A percentile compares a stretch with the other conserved stretches of the same genome.
Evolutionary conservation across 2,329 filamentous ascomycete genomes (phyloP).

Genomic region (Epichloe aotearoae): DNA sequence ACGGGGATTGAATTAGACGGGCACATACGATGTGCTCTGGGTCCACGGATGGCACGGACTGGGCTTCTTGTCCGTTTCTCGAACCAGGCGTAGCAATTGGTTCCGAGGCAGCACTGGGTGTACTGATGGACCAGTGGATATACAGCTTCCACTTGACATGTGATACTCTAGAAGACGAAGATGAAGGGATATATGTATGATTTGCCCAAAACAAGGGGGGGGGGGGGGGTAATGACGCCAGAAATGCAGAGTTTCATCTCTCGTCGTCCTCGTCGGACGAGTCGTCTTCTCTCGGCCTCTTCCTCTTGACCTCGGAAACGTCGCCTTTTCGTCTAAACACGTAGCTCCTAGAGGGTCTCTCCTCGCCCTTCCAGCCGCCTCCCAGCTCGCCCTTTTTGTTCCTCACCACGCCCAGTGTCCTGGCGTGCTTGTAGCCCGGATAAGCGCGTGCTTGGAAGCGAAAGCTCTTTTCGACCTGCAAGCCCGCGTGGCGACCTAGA

Average conservation of each 20-base stretch:
- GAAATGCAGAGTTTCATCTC: slow-evolving; percentile 8
- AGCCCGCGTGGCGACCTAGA: slow-evolving; percentile 63
- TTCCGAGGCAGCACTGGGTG: too few relatives aligned
- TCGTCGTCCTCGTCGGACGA: slow-evolving; percentile 15
- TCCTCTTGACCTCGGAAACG: slow-evolving; percentile 18
- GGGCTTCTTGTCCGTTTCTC: too few relatives aligned
- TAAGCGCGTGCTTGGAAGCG: slow-evolving; percentile 54
- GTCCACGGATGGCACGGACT: too few relatives aligned
- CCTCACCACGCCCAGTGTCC: slow-evolving; percentile 55
- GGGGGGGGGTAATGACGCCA: too few relatives aligned
- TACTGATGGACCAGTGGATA: too few relatives aligned
- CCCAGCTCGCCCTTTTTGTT: slow-evolving; percentile 31
- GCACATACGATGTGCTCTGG: too few relatives aligned
- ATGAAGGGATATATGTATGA: too few relatives aligned
- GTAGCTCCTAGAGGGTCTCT: slow-evolving; percentile 40
- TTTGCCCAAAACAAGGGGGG: too few relatives aligned
- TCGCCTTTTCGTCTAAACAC: slow-evolving; percentile 49
- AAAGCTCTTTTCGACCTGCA: slow-evolving; percentile 59
- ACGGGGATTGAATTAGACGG: too few relatives aligned
- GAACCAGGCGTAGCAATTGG: too few relatives aligned
- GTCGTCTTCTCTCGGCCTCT: slow-evolving; percentile 12
- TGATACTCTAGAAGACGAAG: too few relatives aligned
- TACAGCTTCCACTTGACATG: too few relatives aligned
- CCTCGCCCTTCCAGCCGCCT: slow-evolving; percentile 27
- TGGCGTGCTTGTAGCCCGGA: slow-evolving; percentile 59